phyloP scores from a whole-genome alignment of 345 rosid species.

The Pugionium cornutum region DNA sequence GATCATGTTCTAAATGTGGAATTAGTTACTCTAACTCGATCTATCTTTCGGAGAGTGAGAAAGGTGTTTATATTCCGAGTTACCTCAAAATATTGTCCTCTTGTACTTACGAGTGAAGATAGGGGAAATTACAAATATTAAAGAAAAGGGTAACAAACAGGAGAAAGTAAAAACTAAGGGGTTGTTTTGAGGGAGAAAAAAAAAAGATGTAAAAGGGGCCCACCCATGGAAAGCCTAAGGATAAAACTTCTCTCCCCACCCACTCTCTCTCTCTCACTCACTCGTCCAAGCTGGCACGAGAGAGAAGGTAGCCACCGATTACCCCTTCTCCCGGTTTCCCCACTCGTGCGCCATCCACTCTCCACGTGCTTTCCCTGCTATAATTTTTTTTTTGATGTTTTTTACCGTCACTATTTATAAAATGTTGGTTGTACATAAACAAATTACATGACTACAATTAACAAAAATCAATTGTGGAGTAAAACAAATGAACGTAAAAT shows the following conservation, averaged over 20 bases:
- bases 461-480: no score
- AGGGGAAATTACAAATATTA: neutral
- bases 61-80: neutral
- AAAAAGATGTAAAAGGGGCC: slow-evolving; percentile 25
- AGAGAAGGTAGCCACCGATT: slow-evolving; percentile 37
- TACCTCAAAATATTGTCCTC: neutral
- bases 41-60: neutral
- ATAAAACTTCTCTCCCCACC: slow-evolving; percentile 32
- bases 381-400: neutral
- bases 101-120: neutral
- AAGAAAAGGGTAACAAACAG: slow-evolving; percentile 12
- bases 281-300: slow-evolving; percentile 39
- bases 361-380: slow-evolving; percentile 8
- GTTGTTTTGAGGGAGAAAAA: slow-evolving; percentile 26
- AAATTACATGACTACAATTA: no score
- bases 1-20: neutral
- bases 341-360: neutral
- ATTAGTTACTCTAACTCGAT: neutral
- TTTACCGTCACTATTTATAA: no score
- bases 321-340: slow-evolving; percentile 29
- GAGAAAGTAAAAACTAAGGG: slow-evolving; percentile 1
- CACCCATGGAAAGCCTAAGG: slow-evolving; percentile 44
- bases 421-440: no score
- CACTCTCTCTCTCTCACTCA: slow-evolving; percentile 25
- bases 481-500: no score